These are phyloP conservation scores for Hypoxylon sp. DNA, from an alignment of 2,329 filamentous ascomycete species.

Conservation along the genomic window DNA sequence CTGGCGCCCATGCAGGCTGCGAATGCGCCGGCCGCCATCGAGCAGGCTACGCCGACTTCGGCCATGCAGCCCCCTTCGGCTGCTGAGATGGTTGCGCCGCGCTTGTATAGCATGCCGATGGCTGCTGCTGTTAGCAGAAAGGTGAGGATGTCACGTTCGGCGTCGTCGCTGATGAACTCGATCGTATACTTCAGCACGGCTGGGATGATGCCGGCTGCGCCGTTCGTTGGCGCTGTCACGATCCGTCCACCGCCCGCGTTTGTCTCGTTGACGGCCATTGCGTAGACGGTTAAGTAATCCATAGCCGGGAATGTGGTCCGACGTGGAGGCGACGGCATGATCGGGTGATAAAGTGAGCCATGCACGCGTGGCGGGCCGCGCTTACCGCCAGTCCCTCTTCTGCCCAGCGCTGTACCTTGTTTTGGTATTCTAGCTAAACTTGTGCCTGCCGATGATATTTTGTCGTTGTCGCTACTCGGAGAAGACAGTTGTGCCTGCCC, in stretches of 20 bases:
- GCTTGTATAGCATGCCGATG: slow-evolving; percentile 69
- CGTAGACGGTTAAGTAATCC: slow-evolving; percentile 67
- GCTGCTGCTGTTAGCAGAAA: slow-evolving; percentile 66
- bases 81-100: slow-evolving; percentile 66
- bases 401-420: slow-evolving; percentile 33
- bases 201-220: slow-evolving; percentile 66
- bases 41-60: slow-evolving; percentile 67
- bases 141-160: slow-evolving; percentile 64
- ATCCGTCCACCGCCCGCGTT: slow-evolving; percentile 66
- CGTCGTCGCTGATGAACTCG: slow-evolving; percentile 66
- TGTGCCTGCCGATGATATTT: slow-evolving; percentile 8
- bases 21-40: slow-evolving; percentile 67
- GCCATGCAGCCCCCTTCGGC: slow-evolving; percentile 69
- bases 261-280: slow-evolving; percentile 68
- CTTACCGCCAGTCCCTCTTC: slow-evolving; percentile 46
- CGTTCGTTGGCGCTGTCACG: slow-evolving; percentile 67
- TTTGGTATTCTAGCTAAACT: slow-evolving; percentile 23
- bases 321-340: slow-evolving; percentile 62
- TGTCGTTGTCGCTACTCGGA: slow-evolving; percentile 15
- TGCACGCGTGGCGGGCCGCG: slow-evolving; percentile 60
- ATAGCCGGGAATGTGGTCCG: slow-evolving; percentile 66
- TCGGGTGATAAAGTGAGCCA: slow-evolving; percentile 63
- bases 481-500: slow-evolving; percentile 39
- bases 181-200: slow-evolving; percentile 66
- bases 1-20: slow-evolving; percentile 67